Evolutionary conservation across 768 basidiomycete genomes (phyloP).

Genomic region (Phanerochaete carnosa): DNA sequence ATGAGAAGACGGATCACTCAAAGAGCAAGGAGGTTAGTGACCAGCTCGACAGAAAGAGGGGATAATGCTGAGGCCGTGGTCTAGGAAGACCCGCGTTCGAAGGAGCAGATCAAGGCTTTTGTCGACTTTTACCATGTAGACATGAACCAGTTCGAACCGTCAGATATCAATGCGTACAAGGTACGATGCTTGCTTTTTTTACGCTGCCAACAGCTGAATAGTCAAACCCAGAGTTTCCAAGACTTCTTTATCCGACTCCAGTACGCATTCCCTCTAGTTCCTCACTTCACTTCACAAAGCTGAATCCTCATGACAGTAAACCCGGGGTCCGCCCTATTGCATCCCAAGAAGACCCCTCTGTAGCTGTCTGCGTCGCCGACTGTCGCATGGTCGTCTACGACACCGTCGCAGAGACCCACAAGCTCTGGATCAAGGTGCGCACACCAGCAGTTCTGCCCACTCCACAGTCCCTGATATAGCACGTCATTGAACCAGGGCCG

Average conservation of each 20-base stretch:
- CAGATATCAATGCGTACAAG: neutral
- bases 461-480: no score
- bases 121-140: conserved; percentile 5
- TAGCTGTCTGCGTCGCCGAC: neutral
- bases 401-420: conserved; percentile 6
- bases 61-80: neutral
- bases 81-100: neutral
- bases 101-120: conserved; percentile 1
- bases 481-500: conserved; percentile 1
- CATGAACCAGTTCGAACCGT: conserved; percentile 5
- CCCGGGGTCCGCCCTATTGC: neutral
- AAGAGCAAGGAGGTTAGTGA: neutral
- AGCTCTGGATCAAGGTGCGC: conserved; percentile 5
- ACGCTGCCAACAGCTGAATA: neutral
- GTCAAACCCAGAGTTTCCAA: neutral
- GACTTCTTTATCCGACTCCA: conserved; percentile 7
- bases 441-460: neutral
- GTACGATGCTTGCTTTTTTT: neutral
- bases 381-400: conserved; percentile 3
- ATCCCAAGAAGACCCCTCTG: neutral
- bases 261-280: neutral
- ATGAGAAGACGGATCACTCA: conserved; percentile 3
- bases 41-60: neutral
- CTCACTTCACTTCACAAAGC: neutral
- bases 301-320: neutral